A percentile compares a stretch with the other conserved stretches of the same genome.
Conservation (phyloP, 2,329 filamentous ascomycete species). For the Clarireedia paspali region DNA sequence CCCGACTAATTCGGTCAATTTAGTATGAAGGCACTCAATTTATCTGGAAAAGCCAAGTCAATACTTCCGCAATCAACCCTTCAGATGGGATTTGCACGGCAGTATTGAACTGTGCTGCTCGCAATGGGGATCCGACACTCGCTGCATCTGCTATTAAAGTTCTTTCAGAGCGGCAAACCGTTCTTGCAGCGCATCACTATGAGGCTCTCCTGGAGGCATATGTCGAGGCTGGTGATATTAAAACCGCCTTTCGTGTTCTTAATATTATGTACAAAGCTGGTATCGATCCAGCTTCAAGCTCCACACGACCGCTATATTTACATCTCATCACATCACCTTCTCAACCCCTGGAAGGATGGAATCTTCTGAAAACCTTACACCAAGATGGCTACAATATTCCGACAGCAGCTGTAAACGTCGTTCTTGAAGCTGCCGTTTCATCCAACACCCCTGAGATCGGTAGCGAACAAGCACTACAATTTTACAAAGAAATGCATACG, state of each 20-base stretch:
- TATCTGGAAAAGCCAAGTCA: constrained; percentile 64
- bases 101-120: constrained; percentile 64
- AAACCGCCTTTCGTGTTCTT: constrained; percentile 60
- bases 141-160: constrained; percentile 64
- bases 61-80: constrained; percentile 50
- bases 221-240: constrained; percentile 49
- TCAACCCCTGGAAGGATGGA: constrained; percentile 42
- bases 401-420: constrained; percentile 39
- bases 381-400: constrained; percentile 42
- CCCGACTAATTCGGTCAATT: constrained; percentile 1
- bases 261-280: constrained; percentile 65
- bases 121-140: constrained; percentile 57
- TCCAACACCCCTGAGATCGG: constrained; percentile 23
- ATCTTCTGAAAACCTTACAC: constrained; percentile 48
- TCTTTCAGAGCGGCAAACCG: constrained; percentile 49
- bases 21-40: constrained; percentile 58
- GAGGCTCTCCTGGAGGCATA: constrained; percentile 72
- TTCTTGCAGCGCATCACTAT: constrained; percentile 63
- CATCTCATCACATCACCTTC: constrained; percentile 43
- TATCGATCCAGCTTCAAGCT: constrained; percentile 46
- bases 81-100: constrained; percentile 58
- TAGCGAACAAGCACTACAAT: constrained; percentile 44
- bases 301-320: constrained; percentile 55
- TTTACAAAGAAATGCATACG: constrained; percentile 54
- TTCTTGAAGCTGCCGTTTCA: constrained; percentile 29